A percentile compares a stretch with the other conserved stretches of the same genome.
Conservation (phyloP, 1,284 basidiomycete genomes). For the Ceratobasidium sp. region DNA sequence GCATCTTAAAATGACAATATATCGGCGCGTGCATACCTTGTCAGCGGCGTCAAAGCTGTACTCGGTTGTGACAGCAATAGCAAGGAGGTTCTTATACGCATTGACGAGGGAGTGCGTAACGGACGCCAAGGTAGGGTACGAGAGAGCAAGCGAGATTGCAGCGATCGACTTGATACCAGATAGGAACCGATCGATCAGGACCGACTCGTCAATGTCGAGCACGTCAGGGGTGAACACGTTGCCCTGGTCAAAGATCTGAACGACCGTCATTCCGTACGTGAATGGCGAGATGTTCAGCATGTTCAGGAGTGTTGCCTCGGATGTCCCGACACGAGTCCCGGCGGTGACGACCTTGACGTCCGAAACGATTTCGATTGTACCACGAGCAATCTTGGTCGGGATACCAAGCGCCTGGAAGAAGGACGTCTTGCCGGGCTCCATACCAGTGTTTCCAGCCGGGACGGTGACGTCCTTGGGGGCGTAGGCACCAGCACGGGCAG, state of each 20-base stretch:
- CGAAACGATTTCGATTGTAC: slow-evolving; percentile 99
- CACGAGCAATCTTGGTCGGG: slow-evolving; percentile 99
- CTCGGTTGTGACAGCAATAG: slow-evolving; percentile 91
- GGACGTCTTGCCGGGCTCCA: slow-evolving; percentile 99
- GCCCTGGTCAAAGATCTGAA: slow-evolving; percentile 93
- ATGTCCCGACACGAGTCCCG: slow-evolving; percentile 93
- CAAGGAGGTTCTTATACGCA: slow-evolving; percentile 98
- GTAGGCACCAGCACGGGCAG: slow-evolving; percentile 97
- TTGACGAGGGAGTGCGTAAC: slow-evolving; percentile 96
- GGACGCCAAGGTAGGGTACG: slow-evolving; percentile 96
- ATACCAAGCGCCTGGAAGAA: slow-evolving; percentile 99
- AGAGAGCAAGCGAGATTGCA: slow-evolving; percentile 92
- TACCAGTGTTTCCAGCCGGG: slow-evolving; percentile 97
- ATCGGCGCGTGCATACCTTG: slow-evolving; percentile 71
- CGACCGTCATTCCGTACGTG: slow-evolving; percentile 98
- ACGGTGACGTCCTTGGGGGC: slow-evolving; percentile 94
- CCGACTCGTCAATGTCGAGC: slow-evolving; percentile 92
- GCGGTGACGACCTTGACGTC: slow-evolving; percentile 96
- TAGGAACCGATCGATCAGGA: slow-evolving; percentile 91
- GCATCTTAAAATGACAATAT: slow-evolving; percentile 54
- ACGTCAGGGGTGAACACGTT: slow-evolving; percentile 92
- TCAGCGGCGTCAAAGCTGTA: slow-evolving; percentile 94
- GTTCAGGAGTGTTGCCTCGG: slow-evolving; percentile 98
- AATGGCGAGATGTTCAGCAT: slow-evolving; percentile 99
- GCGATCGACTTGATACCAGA: slow-evolving; percentile 96